Conservation (phyloP, 495 filamentous ascomycete genomes). For the Aspergillus egyptiacus region DNA sequence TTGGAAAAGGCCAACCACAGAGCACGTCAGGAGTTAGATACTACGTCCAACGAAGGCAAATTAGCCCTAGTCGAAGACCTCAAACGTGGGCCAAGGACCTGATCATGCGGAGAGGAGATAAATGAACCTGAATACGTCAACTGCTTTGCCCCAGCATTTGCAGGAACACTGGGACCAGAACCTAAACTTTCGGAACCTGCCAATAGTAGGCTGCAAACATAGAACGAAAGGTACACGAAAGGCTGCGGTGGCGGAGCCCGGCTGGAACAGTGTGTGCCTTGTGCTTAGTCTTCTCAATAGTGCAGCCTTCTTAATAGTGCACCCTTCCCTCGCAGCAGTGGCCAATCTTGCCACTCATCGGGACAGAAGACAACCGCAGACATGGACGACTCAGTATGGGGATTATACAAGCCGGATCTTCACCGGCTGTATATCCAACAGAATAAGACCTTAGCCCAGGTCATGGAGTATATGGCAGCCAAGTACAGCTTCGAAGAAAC, state of each 20-base stretch:
- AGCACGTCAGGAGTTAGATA: background rate
- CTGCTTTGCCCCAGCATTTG: too few relatives aligned
- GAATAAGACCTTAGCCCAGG: slow-evolving; percentile 33
- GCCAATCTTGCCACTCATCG: too few relatives aligned
- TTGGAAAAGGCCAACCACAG: background rate
- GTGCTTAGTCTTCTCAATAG: background rate
- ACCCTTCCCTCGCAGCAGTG: background rate
- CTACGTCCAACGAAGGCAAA: too few relatives aligned
- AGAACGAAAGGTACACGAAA: background rate
- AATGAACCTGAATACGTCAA: too few relatives aligned
- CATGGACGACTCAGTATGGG: slow-evolving; percentile 13
- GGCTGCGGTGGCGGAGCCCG: background rate
- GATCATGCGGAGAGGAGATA: background rate
- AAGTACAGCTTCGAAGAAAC: slow-evolving; percentile 33
- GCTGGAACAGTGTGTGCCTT: background rate
- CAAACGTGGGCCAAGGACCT: background rate
- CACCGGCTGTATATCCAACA: slow-evolving; percentile 35
- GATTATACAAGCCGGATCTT: slow-evolving; percentile 17
- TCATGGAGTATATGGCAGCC: slow-evolving; percentile 37
- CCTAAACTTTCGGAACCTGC: background rate
- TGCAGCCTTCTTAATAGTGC: background rate
- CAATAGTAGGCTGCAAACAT: slow-evolving; percentile 1
- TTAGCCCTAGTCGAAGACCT: background rate
- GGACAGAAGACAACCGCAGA: background rate
- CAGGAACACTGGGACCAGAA: too few relatives aligned